Evolutionary conservation across 768 basidiomycete species (phyloP).

Genomic region (Daedaleopsis nitida): DNA sequence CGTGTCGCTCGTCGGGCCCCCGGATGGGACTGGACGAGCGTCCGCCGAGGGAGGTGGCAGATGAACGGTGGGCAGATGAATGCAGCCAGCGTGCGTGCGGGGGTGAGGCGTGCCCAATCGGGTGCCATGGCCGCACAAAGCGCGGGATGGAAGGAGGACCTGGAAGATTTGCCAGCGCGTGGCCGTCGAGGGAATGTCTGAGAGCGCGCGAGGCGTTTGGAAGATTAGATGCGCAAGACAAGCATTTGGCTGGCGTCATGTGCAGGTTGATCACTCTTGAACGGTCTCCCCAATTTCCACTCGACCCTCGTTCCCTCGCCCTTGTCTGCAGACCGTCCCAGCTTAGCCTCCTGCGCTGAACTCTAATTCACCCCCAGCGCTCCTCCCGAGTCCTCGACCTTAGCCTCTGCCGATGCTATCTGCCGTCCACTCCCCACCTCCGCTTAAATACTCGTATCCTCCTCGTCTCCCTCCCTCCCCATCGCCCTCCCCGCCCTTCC

Average conservation of each 20-base stretch:
- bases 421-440: slow-evolving; percentile 9
- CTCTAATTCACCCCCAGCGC: slow-evolving; percentile 5
- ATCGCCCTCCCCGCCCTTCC: slow-evolving; percentile 4
- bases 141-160: neutral
- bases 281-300: neutral
- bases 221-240: neutral
- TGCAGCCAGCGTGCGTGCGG: neutral
- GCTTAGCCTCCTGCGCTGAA: neutral
- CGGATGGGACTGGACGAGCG: neutral
- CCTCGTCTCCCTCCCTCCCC: slow-evolving; percentile 14
- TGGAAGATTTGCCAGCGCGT: neutral
- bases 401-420: neutral
- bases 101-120: neutral
- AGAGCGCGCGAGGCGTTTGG: neutral
- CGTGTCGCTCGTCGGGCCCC: neutral
- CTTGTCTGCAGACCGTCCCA: neutral
- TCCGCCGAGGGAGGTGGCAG: neutral
- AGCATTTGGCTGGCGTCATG: neutral
- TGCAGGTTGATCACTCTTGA: neutral
- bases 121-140: neutral
- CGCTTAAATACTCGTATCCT: slow-evolving; percentile 17
- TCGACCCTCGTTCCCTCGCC: no score
- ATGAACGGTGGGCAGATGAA: neutral
- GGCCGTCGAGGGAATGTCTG: neutral
- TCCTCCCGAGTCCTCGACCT: slow-evolving; percentile 5